Evolutionary conservation across 805 yeast species (phyloP).

Genomic region (Candida maltosa): DNA sequence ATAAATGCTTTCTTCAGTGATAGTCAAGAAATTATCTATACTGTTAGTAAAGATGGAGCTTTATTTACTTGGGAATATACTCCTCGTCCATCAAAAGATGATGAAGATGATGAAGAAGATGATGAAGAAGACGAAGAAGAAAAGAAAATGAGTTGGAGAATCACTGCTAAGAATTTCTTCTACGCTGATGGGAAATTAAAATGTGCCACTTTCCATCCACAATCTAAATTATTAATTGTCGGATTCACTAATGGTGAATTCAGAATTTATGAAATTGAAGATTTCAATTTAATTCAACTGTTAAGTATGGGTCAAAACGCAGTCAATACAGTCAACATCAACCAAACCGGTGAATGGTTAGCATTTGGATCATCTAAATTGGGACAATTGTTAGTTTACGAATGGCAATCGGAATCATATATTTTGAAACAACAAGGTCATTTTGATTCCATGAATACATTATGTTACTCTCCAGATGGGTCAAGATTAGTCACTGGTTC

Average conservation of each 20-base stretch:
- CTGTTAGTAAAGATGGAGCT: conserved; percentile 94
- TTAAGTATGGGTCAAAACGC: conserved; percentile 89
- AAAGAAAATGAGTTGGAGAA: conserved; percentile 68
- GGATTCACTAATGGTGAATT: conserved; percentile 91
- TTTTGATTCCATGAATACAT: conserved; percentile 80
- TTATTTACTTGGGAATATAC: conserved; percentile 88
- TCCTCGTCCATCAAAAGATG: conserved; percentile 47
- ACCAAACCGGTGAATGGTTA: conserved; percentile 90
- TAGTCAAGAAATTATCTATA: conserved; percentile 87
- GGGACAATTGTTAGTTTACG: conserved; percentile 95
- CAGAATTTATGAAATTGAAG: conserved; percentile 83
- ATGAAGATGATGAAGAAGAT: conserved; percentile 36
- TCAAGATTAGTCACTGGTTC: conserved; percentile 88
- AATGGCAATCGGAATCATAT: conserved; percentile 98
- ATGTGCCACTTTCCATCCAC: conserved; percentile 81
- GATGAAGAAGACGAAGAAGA: conserved; percentile 24
- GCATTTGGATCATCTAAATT: conserved; percentile 88
- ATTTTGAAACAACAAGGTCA: conserved; percentile 96
- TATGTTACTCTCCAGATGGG: conserved; percentile 94
- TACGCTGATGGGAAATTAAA: conserved; percentile 67
- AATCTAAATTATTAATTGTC: conserved; percentile 69
- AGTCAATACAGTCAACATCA: conserved; percentile 77
- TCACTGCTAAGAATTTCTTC: conserved; percentile 72
- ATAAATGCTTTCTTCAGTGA: conserved; percentile 81
- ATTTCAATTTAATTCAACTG: conserved; percentile 76